These are phyloP conservation scores for Penicillium coprophilum DNA, from an alignment of 495 filamentous ascomycete species.

Conservation along the genomic window DNA sequence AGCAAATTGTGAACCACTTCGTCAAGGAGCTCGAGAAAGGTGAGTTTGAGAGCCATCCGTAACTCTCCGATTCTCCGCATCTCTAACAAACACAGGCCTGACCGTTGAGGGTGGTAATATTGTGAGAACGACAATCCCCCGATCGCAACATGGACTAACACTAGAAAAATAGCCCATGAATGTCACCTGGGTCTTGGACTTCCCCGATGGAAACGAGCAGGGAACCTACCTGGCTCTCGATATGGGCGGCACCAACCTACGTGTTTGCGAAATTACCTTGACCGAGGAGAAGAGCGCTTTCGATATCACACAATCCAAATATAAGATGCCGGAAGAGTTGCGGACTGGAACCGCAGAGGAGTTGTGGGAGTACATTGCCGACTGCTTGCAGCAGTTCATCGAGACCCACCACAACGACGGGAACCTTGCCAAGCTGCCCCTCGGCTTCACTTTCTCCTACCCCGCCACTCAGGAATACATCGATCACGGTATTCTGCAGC, in stretches of 20 bases:
- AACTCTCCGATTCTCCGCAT: not conserved
- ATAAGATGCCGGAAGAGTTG: conserved; percentile 93
- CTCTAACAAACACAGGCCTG: conserved; percentile 56
- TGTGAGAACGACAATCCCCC: conserved; percentile 52
- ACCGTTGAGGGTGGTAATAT: conserved; percentile 88
- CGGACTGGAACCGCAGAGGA: conserved; percentile 88
- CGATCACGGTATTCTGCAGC: conserved; percentile 90
- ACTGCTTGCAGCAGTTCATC: conserved; percentile 95
- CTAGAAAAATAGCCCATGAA: conserved; percentile 79
- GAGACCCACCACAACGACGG: conserved; percentile 81
- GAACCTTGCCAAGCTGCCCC: conserved; percentile 61
- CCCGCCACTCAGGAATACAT: conserved; percentile 96
- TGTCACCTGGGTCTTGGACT: conserved; percentile 95
- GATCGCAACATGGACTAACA: not conserved
- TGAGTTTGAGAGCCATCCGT: conserved; percentile 33
- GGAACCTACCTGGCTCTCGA: conserved; percentile 93
- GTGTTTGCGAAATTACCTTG: conserved; percentile 93
- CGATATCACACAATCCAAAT: conserved; percentile 99
- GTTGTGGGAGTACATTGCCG: conserved; percentile 96
- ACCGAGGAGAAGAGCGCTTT: conserved; percentile 91
- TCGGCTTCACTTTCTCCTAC: conserved; percentile 99
- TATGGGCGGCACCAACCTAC: conserved; percentile 98
- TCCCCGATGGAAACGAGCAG: conserved; percentile 83
- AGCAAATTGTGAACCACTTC: conserved; percentile 86
- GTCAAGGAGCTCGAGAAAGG: conserved; percentile 85